These are phyloP conservation scores for Bothriochloa decipiens DNA, from an alignment of 176 grass and related monocot species.

Conservation along the genomic window DNA sequence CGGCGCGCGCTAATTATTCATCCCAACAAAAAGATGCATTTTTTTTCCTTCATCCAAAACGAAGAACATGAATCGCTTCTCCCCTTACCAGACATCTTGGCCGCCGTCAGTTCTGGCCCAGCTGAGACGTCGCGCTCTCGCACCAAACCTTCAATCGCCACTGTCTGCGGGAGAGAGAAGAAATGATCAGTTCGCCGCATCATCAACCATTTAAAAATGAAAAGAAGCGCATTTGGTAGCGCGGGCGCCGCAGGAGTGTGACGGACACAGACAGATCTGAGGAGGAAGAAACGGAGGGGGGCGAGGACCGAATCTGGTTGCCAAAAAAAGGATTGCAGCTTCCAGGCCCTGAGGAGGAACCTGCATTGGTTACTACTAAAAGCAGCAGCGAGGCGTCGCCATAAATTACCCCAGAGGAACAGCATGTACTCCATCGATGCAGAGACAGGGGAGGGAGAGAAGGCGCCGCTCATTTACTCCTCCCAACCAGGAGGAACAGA, in stretches of 20 bases:
- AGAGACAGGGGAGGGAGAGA: background rate
- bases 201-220: background rate
- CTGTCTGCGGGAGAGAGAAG: slow-evolving; percentile 26
- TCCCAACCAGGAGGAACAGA: slow-evolving; percentile 11
- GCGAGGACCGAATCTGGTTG: slow-evolving; percentile 40
- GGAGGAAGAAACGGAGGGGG: slow-evolving; percentile 21
- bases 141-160: slow-evolving; percentile 18
- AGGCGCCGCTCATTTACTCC: slow-evolving; percentile 49
- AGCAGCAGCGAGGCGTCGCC: slow-evolving; percentile 27
- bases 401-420: slow-evolving; percentile 56
- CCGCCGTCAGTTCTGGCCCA: slow-evolving; percentile 1
- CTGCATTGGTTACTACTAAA: slow-evolving; percentile 58
- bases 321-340: slow-evolving; percentile 41
- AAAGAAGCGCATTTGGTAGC: slow-evolving; percentile 34
- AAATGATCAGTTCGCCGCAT: slow-evolving; percentile 29
- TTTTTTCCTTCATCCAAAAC: background rate
- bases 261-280: slow-evolving; percentile 59
- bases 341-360: slow-evolving; percentile 42
- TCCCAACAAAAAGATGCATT: background rate
- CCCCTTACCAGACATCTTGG: slow-evolving; percentile 51
- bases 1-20: background rate
- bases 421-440: background rate
- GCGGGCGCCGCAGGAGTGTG: background rate
- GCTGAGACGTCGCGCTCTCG: slow-evolving; percentile 31
- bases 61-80: background rate